phyloP scores from a whole-genome alignment of 1,139 yeast species.

The Saccharomyces uvarum region DNA sequence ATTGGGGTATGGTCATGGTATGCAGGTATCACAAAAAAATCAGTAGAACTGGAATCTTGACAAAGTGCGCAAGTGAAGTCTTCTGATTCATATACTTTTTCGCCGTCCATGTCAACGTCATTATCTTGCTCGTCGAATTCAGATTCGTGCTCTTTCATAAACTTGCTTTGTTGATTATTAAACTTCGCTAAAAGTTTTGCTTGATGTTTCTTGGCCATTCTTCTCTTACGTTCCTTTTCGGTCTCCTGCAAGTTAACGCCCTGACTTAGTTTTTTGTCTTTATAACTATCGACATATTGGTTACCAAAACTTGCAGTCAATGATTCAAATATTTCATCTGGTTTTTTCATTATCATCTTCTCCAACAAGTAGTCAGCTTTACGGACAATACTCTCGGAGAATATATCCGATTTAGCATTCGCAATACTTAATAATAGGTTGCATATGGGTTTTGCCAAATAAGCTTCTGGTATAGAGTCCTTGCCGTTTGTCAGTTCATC shows the following conservation, averaged over 20 bases:
- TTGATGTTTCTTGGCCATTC: constrained; percentile 59
- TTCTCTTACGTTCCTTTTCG: constrained; percentile 46
- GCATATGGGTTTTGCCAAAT: constrained; percentile 49
- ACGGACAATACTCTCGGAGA: constrained; percentile 41
- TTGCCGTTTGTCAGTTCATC: constrained; percentile 41
- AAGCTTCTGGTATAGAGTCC: constrained; percentile 38
- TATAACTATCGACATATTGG: constrained; percentile 44
- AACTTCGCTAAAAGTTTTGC: constrained; percentile 69
- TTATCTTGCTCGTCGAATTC: constrained; percentile 35
- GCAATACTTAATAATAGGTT: constrained; percentile 46
- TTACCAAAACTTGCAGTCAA: constrained; percentile 53
- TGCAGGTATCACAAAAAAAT: constrained; percentile 50
- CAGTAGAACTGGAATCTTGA: constrained; percentile 47
- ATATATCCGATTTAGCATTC: constrained; percentile 35
- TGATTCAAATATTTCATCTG: constrained; percentile 41
- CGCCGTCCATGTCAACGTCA: constrained; percentile 36
- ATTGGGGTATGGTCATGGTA: constrained; percentile 36
- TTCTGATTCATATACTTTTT: constrained; percentile 29
- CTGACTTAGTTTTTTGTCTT: constrained; percentile 39
- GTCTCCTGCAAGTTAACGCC: constrained; percentile 41
- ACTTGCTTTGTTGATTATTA: constrained; percentile 66
- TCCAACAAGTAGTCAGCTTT: constrained; percentile 55
- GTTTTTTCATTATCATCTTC: constrained; percentile 41
- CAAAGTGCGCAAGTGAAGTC: constrained; percentile 53
- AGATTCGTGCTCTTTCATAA: constrained; percentile 42